These are phyloP conservation scores for Mallotus nudiflorus DNA, from an alignment of 345 rosid species.

Conservation along the genomic window DNA sequence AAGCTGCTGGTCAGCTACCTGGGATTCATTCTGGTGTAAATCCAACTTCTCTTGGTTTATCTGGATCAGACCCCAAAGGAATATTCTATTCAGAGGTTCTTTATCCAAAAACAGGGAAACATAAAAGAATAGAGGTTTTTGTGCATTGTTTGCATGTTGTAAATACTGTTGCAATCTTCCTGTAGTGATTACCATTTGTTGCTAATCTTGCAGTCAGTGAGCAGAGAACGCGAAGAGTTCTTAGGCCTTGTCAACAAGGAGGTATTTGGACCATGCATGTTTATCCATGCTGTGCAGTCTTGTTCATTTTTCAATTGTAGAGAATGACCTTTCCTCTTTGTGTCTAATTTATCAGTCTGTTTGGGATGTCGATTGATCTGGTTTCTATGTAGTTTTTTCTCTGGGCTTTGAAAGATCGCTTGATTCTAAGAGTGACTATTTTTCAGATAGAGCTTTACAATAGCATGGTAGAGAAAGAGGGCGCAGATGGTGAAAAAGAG, in stretches of 20 bases:
- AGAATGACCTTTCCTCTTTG: background rate
- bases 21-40: no score
- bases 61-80: no score
- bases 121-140: no score
- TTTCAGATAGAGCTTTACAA: slow-evolving; percentile 85
- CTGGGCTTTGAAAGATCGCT: background rate
- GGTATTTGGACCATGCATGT: slow-evolving; percentile 47
- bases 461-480: slow-evolving; percentile 75
- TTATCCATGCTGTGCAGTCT: background rate
- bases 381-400: background rate
- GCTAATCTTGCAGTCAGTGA: slow-evolving; percentile 67
- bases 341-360: background rate
- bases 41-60: no score
- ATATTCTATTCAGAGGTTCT: no score
- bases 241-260: slow-evolving; percentile 81
- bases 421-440: slow-evolving; percentile 2
- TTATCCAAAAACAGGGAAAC: no score
- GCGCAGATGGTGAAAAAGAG: slow-evolving; percentile 62
- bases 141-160: background rate
- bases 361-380: slow-evolving; percentile 2
- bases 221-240: slow-evolving; percentile 88
- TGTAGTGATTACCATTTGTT: slow-evolving; percentile 15
- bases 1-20: no score
- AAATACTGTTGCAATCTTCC: background rate
- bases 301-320: background rate